Conservation (phyloP, 352 stramenopile genomes). For the Phytophthora sp. region DNA sequence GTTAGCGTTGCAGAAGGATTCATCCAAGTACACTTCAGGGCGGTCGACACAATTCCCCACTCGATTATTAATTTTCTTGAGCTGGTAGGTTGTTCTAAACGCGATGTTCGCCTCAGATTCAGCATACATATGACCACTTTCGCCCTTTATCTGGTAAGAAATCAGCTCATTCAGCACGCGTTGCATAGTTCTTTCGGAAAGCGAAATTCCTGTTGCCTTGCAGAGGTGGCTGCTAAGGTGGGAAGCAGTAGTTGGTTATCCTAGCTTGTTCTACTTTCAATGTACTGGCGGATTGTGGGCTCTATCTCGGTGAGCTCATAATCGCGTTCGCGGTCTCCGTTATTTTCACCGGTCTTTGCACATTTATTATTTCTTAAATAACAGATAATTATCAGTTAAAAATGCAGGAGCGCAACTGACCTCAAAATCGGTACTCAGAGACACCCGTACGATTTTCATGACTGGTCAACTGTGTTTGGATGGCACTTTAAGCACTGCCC, state of each 20-base stretch:
- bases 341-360: neutral
- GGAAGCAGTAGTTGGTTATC: neutral
- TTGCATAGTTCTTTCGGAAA: neutral
- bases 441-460: neutral
- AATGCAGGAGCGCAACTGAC: neutral
- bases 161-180: neutral
- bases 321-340: neutral
- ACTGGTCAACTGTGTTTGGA: too few relatives aligned
- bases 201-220: neutral
- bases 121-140: neutral
- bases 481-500: too few relatives aligned
- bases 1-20: constrained; percentile 34
- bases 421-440: neutral
- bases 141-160: neutral
- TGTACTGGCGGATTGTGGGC: constrained; percentile 1
- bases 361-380: constrained; percentile 1
- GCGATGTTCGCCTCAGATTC: neutral
- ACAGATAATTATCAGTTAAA: neutral
- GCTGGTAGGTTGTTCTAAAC: neutral
- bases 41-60: neutral
- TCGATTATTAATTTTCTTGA: neutral
- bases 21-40: constrained; percentile 24
- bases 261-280: neutral
- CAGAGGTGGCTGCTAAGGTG: neutral
- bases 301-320: constrained; percentile 1